Percentiles rank a stretch among this genome's conserved stretches.
phyloP scores from a whole-genome alignment of 306 rosid genomes.

The Sphenostylis stenocarpa region DNA sequence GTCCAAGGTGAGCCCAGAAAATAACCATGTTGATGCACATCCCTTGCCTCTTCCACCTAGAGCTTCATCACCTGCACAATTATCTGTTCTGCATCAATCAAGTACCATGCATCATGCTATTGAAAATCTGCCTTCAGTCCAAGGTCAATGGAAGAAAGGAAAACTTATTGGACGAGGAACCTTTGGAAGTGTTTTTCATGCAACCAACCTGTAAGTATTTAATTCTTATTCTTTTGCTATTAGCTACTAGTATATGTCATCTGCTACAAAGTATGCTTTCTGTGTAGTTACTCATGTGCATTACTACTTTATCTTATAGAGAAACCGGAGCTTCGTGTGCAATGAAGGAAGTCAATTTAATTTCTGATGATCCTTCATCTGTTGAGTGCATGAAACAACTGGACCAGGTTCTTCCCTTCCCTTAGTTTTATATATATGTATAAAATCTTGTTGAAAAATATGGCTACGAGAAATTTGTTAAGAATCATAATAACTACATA shows the following conservation, averaged over 20 bases:
- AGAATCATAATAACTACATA: too few species aligned
- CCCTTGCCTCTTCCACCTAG: constrained; percentile 84
- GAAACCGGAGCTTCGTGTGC: constrained; percentile 88
- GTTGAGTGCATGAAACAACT: constrained; percentile 71
- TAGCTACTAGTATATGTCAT: neutral
- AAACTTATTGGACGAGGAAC: constrained; percentile 78
- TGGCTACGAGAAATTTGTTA: neutral
- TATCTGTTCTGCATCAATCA: constrained; percentile 30
- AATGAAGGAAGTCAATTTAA: constrained; percentile 75
- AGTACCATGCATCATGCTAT: constrained; percentile 16
- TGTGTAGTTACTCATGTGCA: neutral
- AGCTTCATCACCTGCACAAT: constrained; percentile 29
- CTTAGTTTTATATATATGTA: neutral
- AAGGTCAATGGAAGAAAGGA: constrained; percentile 81
- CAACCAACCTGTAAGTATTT: constrained; percentile 58
- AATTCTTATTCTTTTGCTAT: neutral
- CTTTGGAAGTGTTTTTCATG: constrained; percentile 75
- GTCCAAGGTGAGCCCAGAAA: constrained; percentile 41
- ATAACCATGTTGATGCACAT: constrained; percentile 51
- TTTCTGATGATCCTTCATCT: constrained; percentile 72
- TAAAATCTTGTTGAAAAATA: neutral
- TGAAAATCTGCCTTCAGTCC: constrained; percentile 46
- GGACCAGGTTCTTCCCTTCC: constrained; percentile 60
- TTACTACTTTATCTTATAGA: constrained; percentile 35
- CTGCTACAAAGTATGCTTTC: neutral